Conservation (phyloP, 768 basidiomycete genomes). For the Calocera cornea region DNA sequence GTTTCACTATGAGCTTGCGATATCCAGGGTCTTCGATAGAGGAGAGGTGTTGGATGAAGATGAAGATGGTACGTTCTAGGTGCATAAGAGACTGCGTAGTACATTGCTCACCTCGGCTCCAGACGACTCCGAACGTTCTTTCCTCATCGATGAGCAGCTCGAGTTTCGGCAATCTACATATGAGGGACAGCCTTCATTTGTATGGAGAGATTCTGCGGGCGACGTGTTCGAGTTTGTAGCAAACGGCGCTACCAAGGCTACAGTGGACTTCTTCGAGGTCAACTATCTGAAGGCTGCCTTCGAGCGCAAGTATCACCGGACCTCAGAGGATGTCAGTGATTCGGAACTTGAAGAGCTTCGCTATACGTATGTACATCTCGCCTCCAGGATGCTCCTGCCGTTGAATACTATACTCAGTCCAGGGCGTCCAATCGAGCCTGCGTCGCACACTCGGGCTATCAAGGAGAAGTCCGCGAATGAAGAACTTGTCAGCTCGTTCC, state of each 20-base stretch:
- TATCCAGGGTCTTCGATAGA: conserved; percentile 94
- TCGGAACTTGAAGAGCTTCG: conserved; percentile 65
- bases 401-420: not conserved
- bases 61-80: conserved; percentile 40
- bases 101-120: conserved; percentile 11
- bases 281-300: conserved; percentile 95
- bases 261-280: conserved; percentile 77
- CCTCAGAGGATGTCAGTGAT: conserved; percentile 55
- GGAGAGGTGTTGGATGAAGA: conserved; percentile 89
- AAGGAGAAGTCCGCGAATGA: conserved; percentile 3
- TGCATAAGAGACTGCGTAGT: not conserved
- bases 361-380: conserved; percentile 49
- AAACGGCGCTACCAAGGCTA: conserved; percentile 59
- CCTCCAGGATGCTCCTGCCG: not conserved
- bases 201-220: conserved; percentile 90
- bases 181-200: conserved; percentile 65
- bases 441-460: not conserved
- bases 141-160: conserved; percentile 81
- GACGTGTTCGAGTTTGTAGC: conserved; percentile 85
- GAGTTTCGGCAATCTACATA: conserved; percentile 66
- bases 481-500: not conserved
- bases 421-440: not conserved
- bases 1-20: conserved; percentile 70
- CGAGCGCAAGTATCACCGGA: conserved; percentile 72
- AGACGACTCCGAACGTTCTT: conserved; percentile 92